Evolutionary conservation across 2,329 filamentous ascomycete species (phyloP), one percentile per base, ranked within the genome.

Genomic region (Fusarium sp.): DNA sequence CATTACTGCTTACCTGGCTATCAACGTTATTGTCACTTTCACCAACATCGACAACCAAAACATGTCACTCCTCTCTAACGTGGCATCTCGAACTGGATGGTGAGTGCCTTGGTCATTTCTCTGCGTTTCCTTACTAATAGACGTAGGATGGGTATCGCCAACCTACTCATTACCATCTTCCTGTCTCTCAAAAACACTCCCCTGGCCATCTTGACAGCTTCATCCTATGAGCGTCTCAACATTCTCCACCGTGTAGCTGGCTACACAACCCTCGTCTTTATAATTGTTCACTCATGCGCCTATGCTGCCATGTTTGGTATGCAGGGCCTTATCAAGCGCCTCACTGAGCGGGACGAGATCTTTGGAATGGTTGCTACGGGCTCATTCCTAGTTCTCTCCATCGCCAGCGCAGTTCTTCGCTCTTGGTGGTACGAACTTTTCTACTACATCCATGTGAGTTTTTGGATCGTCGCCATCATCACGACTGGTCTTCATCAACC

Each of bases 181-280:
- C 81, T 92, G 18, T 84, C 87, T 1, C 82, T 91, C 48, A 91
- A 90, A 74, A 90, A 91, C 76, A 91, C 89, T 0, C 90, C 89
- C 0, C 78, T 91, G 20, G 86, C 86, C 0, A 85, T 86, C 68
- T 72, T 92, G 13, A 87, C 87, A 1, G 81, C 85, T 2, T 88
- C 87, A 76, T 90, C 89, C 6, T 89, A 92, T 77, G 89, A 91
- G 69, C 85, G 88, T 23, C 85, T 92, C 61, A 91, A 90, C 74
- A 83, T 87, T 58, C 83, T 92, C 4, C 90, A 92, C 74, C 87
- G 87, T 67, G 81, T 88, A 20, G 84, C 85, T 5, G 89, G 89
- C 4, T 88, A 86, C 73, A 84, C 83, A 8, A 86, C 87, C 20
- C 83, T 90, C 30, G 66, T 83, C 37, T 82, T 83, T 37, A 80